A percentile compares a stretch with the other conserved stretches of the same genome.
Conservation (phyloP, 495 filamentous ascomycete species). For the Hypoxylon intermedium region DNA sequence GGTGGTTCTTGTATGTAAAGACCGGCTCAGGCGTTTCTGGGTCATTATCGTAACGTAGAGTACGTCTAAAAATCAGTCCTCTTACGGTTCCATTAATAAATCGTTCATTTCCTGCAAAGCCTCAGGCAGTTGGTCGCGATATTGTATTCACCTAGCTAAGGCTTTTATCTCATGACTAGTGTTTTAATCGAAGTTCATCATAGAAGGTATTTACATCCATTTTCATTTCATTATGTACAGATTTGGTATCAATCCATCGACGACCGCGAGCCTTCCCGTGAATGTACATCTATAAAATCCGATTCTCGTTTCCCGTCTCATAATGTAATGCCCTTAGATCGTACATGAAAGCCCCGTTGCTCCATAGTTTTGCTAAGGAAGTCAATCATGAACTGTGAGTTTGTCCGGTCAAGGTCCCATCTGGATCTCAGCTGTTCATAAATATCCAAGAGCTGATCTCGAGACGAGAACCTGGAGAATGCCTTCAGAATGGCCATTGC, state of each 20-base stretch:
- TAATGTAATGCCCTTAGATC: neutral
- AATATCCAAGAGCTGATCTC: conserved; percentile 46
- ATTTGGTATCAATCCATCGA: conserved; percentile 23
- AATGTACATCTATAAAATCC: conserved; percentile 7
- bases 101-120: neutral
- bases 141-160: neutral
- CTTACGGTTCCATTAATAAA: neutral
- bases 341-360: neutral
- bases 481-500: conserved; percentile 56
- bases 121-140: no score
- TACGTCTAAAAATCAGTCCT: no score
- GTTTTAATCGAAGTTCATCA: neutral
- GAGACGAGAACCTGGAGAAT: conserved; percentile 50
- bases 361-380: conserved; percentile 36
- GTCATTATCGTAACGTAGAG: no score
- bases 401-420: conserved; percentile 43
- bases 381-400: conserved; percentile 50
- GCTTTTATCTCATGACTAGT: neutral
- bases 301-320: conserved; percentile 2
- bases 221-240: conserved; percentile 7
- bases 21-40: no score
- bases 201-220: conserved; percentile 11
- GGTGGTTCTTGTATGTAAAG: no score
- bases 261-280: neutral
- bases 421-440: conserved; percentile 50